phyloP scores from a whole-genome alignment of 176 grass and related monocot genomes.

The Eragrostis nindensis region DNA sequence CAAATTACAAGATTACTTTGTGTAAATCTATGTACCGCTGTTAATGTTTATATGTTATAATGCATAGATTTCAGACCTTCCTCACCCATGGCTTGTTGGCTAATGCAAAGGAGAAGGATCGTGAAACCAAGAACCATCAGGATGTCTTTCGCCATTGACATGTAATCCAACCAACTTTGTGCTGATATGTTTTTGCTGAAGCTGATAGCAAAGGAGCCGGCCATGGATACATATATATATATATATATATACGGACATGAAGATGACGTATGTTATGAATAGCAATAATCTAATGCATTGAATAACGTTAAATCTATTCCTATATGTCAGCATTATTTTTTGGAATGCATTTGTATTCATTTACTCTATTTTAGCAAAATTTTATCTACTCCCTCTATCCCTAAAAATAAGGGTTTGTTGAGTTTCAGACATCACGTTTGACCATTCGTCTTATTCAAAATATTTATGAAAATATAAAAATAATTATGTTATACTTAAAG shows the following conservation, averaged over 20 bases:
- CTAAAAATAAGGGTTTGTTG: too few relatives aligned
- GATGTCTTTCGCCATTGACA: not conserved
- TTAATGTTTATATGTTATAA: too few relatives aligned
- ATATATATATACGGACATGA: not conserved
- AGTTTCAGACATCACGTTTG: too few relatives aligned
- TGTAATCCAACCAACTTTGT: too few relatives aligned
- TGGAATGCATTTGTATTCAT: not conserved
- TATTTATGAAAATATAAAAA: too few relatives aligned
- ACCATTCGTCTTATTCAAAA: too few relatives aligned
- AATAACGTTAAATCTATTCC: not conserved
- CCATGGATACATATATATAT: not conserved
- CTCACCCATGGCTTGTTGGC: too few relatives aligned
- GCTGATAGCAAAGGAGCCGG: not conserved
- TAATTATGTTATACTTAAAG: too few relatives aligned
- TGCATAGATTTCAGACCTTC: too few relatives aligned
- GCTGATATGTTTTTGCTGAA: not conserved
- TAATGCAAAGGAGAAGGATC: not conserved
- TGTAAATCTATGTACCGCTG: too few relatives aligned
- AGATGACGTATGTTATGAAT: not conserved
- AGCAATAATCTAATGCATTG: not conserved
- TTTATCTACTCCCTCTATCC: too few relatives aligned
- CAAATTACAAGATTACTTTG: too few relatives aligned
- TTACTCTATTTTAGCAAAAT: not conserved
- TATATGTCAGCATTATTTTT: not conserved
- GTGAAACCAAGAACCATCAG: not conserved